Base-by-base conservation (phyloP, 768 basidiomycete species). In the Tricholomella constricta region DNA sequence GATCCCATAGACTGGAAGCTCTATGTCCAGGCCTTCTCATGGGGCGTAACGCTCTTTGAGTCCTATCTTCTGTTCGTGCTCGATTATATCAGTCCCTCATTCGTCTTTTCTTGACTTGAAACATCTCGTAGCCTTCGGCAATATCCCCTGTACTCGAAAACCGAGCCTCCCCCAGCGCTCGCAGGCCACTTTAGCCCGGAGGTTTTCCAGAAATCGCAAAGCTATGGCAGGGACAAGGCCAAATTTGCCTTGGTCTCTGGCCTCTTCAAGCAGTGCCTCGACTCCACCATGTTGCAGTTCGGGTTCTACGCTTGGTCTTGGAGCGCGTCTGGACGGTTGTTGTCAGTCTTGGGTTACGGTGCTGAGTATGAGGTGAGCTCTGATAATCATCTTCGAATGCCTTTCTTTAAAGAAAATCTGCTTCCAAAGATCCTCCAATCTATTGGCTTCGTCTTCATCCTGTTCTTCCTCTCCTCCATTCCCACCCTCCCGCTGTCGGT, bases 161-260 rank as follows among this genome's bases (percentile, higher is more conserved):
- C 76, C 0, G 75, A 78, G 32, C 94, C 90, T 0, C 92, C 93
- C 1, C 65, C 80, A 2, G 84, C 82, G 3, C 80, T 97, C 3
- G 84, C 81, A 3, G 69, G 69, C 1, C 86, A 93, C 65, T 86
- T 95, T 61, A 78, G 80, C 14, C 65, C 72, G 9, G 82, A 86
- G 2, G 85, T 84, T 12, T 96, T 95, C 69, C 77, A 84, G 55
- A 97, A 97, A 63, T 94, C 93, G 0, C 96, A 99, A 68, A 73
- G 78, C 36, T 99, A 99, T 72, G 93, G 94, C 17, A 83, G 80
- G 45, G 91, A 94, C 79, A 97, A 97, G 72, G 90, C 94, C 10
- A 81, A 81, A 62, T 95, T 89, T 68, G 82, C 86, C 2, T 70
- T 96, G 35, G 65, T 91, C 60, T 84, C 88, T 0, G 84, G 86